These are phyloP conservation scores for Sugiyamaella paludigena DNA, from an alignment of 1,139 yeast species.

Conservation along the genomic window DNA sequence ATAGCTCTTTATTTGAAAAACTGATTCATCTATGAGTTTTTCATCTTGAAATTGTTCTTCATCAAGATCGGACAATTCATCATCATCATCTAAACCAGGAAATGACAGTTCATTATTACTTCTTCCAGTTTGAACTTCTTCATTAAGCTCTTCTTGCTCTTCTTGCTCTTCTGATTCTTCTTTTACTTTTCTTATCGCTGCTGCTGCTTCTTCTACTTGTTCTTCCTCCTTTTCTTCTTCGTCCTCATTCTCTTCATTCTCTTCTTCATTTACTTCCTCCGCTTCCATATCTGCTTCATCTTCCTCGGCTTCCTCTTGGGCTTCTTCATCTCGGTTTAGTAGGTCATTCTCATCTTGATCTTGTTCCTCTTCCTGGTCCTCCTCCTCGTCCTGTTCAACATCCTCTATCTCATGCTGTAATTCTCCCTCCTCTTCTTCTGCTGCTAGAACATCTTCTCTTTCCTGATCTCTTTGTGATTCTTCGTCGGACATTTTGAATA, in stretches of 20 bases:
- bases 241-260: slow-evolving; percentile 3
- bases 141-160: slow-evolving; percentile 31
- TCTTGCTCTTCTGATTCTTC: slow-evolving; percentile 20
- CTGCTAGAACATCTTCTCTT: slow-evolving; percentile 4
- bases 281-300: not conserved
- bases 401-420: not conserved
- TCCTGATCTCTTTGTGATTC: slow-evolving; percentile 11
- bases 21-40: slow-evolving; percentile 40
- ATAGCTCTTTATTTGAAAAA: slow-evolving; percentile 41
- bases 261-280: slow-evolving; percentile 11
- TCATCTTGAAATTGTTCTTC: slow-evolving; percentile 38
- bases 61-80: slow-evolving; percentile 41
- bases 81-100: slow-evolving; percentile 9
- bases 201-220: not conserved
- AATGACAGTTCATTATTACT: not conserved
- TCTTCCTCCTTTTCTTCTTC: not conserved
- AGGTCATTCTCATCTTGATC: slow-evolving; percentile 2
- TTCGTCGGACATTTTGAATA: slow-evolving; percentile 11
- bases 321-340: not conserved
- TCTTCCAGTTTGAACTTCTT: slow-evolving; percentile 26
- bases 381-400: slow-evolving; percentile 6
- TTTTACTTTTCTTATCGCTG: slow-evolving; percentile 26
- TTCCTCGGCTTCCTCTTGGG: not conserved
- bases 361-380: slow-evolving; percentile 19
- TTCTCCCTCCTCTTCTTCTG: slow-evolving; percentile 7